Conservation (phyloP, 2,329 filamentous ascomycete genomes). For the Xylariaceae sp. region DNA sequence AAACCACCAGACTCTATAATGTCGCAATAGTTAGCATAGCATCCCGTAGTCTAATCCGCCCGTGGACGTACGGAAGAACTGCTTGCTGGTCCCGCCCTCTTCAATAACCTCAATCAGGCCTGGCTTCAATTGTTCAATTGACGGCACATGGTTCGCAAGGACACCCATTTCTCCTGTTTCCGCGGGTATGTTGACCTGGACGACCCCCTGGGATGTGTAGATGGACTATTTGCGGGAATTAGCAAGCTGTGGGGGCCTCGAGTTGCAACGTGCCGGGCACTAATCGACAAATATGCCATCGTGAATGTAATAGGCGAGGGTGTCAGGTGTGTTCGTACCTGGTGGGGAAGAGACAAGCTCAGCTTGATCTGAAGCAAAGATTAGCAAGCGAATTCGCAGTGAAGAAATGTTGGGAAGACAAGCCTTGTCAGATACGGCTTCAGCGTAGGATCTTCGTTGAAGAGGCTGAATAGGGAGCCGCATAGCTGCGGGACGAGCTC, state of each 20-base stretch:
- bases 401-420: slow-evolving; percentile 34
- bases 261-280: slow-evolving; percentile 24
- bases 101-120: slow-evolving; percentile 94
- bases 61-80: slow-evolving; percentile 87
- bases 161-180: slow-evolving; percentile 99
- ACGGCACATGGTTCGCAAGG: slow-evolving; percentile 97
- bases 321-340: slow-evolving; percentile 68
- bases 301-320: slow-evolving; percentile 6
- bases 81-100: slow-evolving; percentile 86
- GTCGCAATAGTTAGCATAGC: slow-evolving; percentile 22
- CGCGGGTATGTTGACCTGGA: slow-evolving; percentile 98
- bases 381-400: slow-evolving; percentile 34
- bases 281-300: slow-evolving; percentile 5
- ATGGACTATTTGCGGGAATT: slow-evolving; percentile 68
- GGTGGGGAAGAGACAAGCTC: slow-evolving; percentile 94
- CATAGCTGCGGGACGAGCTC: slow-evolving; percentile 77
- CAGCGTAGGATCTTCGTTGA: slow-evolving; percentile 89
- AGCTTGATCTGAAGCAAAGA: slow-evolving; percentile 75
- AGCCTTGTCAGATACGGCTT: slow-evolving; percentile 82
- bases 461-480: slow-evolving; percentile 75
- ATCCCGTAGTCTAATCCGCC: slow-evolving; percentile 13
- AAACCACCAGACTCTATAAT: slow-evolving; percentile 88
- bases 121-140: slow-evolving; percentile 98
- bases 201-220: slow-evolving; percentile 69
- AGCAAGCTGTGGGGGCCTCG: slow-evolving; percentile 36